phyloP scores from a whole-genome alignment of 257 asterid genomes.

The Solanum medicagineum region DNA sequence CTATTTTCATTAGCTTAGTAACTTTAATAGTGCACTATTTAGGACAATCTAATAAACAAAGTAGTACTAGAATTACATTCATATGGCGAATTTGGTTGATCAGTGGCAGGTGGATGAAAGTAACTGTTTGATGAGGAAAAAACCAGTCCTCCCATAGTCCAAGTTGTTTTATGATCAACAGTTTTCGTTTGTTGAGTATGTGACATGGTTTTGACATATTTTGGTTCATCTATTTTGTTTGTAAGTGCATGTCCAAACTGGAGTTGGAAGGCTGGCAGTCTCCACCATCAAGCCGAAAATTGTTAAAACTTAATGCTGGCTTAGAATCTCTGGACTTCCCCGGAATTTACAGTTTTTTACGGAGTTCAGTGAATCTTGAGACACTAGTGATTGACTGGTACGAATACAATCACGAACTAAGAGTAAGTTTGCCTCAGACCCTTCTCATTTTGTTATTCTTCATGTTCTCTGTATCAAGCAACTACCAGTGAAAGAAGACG shows the following conservation, averaged over 20 bases:
- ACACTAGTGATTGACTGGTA: background rate
- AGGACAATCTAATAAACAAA: background rate
- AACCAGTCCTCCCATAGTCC: background rate
- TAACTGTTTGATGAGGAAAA: background rate
- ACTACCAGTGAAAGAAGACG: background rate
- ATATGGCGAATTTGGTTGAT: background rate
- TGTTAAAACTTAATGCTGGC: background rate
- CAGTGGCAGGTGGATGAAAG: background rate
- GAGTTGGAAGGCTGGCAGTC: background rate
- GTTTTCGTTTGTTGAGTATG: background rate
- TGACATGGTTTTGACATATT: background rate
- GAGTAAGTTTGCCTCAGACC: background rate
- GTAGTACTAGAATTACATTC: background rate
- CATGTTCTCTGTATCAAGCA: background rate
- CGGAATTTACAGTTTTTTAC: background rate
- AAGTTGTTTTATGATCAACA: background rate
- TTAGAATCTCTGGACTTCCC: background rate
- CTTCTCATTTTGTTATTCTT: background rate
- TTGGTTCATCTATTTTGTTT: background rate
- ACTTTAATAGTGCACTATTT: background rate
- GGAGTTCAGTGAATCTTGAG: background rate
- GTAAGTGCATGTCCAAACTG: background rate
- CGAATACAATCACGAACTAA: background rate
- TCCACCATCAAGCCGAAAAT: background rate
- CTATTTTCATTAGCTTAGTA: background rate